phyloP scores from a whole-genome alignment of 2,329 filamentous ascomycete species.

The Allantophomopsis cytisporea region DNA sequence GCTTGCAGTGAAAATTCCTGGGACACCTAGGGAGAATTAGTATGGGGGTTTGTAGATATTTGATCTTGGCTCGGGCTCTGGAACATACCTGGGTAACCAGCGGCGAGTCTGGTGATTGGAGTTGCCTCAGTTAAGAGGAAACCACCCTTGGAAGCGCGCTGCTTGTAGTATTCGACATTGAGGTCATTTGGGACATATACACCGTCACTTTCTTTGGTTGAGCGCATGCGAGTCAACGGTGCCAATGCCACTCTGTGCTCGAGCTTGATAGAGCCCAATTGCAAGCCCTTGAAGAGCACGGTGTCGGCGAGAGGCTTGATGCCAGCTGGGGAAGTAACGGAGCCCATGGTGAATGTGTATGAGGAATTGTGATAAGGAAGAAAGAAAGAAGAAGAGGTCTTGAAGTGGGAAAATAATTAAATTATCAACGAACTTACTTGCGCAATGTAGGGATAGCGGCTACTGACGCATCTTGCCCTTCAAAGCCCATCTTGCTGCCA shows the following conservation, averaged over 20 bases:
- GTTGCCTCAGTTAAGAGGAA: constrained; percentile 39
- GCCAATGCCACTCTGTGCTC: constrained; percentile 34
- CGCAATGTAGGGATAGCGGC: too few species aligned
- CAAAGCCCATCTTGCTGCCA: too few species aligned
- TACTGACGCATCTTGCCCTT: too few species aligned
- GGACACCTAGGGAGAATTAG: constrained; percentile 31
- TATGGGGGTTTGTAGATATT: constrained; percentile 14
- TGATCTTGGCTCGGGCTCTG: too few species aligned
- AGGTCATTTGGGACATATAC: constrained; percentile 26
- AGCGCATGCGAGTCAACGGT: constrained; percentile 36
- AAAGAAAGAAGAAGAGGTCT: background rate
- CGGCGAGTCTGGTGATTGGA: constrained; percentile 23
- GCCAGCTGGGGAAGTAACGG: background rate
- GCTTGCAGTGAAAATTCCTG: constrained; percentile 35
- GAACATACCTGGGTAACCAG: background rate
- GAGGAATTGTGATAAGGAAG: background rate
- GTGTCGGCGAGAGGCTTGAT: constrained; percentile 2
- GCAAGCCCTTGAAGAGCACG: constrained; percentile 24
- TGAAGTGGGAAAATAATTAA: too few species aligned
- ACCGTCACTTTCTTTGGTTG: constrained; percentile 17
- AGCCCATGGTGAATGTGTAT: constrained; percentile 1
- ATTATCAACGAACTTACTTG: too few species aligned
- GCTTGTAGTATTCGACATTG: constrained; percentile 32
- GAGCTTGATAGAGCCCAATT: constrained; percentile 21
- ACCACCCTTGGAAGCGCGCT: constrained; percentile 37